Conservation (phyloP, 108 stramenopile species). For the Schizochytrium sp. region DNA sequence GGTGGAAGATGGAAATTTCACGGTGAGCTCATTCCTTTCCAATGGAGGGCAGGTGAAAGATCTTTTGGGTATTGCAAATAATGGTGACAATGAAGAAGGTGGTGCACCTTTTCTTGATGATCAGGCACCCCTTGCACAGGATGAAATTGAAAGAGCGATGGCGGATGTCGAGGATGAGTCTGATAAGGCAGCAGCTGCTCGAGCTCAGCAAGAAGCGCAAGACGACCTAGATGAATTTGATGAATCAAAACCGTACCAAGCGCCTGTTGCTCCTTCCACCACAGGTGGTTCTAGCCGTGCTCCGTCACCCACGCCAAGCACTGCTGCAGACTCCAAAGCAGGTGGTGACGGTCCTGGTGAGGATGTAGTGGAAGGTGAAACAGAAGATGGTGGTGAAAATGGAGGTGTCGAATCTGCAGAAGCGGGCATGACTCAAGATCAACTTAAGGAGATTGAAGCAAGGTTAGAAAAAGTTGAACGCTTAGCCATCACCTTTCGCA, state of each 20-base stretch:
- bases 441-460: conserved; percentile 16
- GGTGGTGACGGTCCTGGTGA: not conserved
- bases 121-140: not conserved
- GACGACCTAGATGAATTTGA: conserved; percentile 50
- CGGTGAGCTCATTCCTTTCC: conserved; percentile 49
- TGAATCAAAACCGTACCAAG: not conserved
- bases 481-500: conserved; percentile 2
- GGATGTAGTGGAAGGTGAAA: not conserved
- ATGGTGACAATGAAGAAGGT: not conserved
- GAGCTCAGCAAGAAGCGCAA: conserved; percentile 24
- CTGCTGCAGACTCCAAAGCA: not conserved
- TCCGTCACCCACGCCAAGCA: too few relatives aligned
- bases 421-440: conserved; percentile 36
- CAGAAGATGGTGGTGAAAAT: not conserved
- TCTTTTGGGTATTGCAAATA: conserved; percentile 2
- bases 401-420: not conserved
- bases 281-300: too few relatives aligned
- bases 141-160: conserved; percentile 56
- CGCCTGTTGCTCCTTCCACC: not conserved
- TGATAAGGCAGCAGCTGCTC: conserved; percentile 41
- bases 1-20: conserved; percentile 94
- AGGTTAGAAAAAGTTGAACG: conserved; percentile 3
- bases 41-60: conserved; percentile 40
- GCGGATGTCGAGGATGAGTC: conserved; percentile 45
- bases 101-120: not conserved